Percentiles rank a stretch among this genome's conserved stretches.
These are phyloP conservation scores for Wallacemonas collosoma DNA, from an alignment of 208 protist species.

Conservation along the genomic window DNA sequence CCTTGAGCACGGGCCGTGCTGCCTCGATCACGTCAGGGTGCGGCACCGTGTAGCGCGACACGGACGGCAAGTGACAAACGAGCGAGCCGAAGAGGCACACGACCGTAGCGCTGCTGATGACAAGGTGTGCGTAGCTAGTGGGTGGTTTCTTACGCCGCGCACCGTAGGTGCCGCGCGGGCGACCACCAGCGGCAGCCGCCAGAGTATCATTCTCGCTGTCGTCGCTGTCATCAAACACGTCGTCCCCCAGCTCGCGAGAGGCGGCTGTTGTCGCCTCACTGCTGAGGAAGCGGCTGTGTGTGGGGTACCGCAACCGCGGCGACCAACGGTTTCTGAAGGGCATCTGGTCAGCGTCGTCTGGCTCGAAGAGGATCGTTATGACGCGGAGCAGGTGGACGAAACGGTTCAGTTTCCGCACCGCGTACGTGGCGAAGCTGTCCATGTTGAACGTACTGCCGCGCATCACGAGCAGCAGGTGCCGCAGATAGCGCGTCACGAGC, in stretches of 20 bases:
- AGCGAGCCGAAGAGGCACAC: conserved; percentile 67
- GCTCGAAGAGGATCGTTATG: conserved; percentile 74
- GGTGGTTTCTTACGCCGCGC: background rate
- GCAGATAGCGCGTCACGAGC: conserved; percentile 70
- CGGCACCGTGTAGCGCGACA: conserved; percentile 27
- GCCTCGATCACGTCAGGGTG: conserved; percentile 13
- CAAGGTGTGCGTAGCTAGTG: conserved; percentile 37
- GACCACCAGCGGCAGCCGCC: background rate
- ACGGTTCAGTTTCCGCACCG: conserved; percentile 15
- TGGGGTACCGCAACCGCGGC: background rate
- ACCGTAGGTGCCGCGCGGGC: background rate
- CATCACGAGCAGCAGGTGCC: conserved; percentile 75
- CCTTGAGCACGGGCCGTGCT: conserved; percentile 6
- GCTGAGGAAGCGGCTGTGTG: conserved; percentile 9
- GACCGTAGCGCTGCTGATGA: conserved; percentile 68
- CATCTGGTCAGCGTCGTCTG: conserved; percentile 28
- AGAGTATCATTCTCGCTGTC: background rate
- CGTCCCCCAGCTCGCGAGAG: background rate
- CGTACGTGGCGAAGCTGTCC: conserved; percentile 21
- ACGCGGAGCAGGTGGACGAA: conserved; percentile 43
- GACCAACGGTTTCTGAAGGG: conserved; percentile 9
- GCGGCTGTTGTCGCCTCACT: background rate
- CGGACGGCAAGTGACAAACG: conserved; percentile 61
- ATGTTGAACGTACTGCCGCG: conserved; percentile 50
- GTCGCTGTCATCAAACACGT: conserved; percentile 19